phyloP scores from a whole-genome alignment of 306 rosid genomes.

The Senna siamea region DNA sequence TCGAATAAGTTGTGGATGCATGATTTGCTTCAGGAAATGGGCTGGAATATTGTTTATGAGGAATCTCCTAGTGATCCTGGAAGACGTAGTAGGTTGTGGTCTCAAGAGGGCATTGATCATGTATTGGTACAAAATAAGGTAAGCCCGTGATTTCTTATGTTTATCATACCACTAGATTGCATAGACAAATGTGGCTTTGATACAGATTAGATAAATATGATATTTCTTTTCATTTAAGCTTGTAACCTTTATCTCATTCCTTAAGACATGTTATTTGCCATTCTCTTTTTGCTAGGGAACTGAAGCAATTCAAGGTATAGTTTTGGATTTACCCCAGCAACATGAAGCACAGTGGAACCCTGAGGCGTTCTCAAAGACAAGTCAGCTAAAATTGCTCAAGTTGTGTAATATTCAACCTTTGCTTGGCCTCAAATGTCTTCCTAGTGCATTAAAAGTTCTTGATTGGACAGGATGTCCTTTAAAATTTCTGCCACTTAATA shows the following conservation, averaged over 20 bases:
- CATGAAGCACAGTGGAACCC: constrained; percentile 1
- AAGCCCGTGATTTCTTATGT: background rate
- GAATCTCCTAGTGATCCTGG: constrained; percentile 1
- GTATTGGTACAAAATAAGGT: constrained; percentile 28
- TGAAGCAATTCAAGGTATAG: background rate
- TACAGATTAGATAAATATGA: background rate
- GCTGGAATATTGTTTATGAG: constrained; percentile 21
- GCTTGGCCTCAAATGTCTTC: background rate
- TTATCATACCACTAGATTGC: background rate
- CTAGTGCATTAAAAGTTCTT: background rate
- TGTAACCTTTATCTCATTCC: too few species aligned
- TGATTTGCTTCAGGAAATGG: constrained; percentile 32
- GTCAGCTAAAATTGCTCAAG: background rate
- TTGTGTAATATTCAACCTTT: background rate
- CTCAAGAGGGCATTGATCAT: constrained; percentile 21
- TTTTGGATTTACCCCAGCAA: background rate
- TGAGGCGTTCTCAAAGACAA: constrained; percentile 2
- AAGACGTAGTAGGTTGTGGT: constrained; percentile 37
- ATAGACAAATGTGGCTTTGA: background rate
- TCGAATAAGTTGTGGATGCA: constrained; percentile 24
- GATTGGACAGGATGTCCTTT: constrained; percentile 13
- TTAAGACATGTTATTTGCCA: background rate
- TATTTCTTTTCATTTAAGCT: background rate
- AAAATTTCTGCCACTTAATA: background rate
- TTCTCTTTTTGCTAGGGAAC: background rate